Evolutionary conservation across 495 filamentous ascomycete species (phyloP).

Genomic region (Lentithecium fluviatile): DNA sequence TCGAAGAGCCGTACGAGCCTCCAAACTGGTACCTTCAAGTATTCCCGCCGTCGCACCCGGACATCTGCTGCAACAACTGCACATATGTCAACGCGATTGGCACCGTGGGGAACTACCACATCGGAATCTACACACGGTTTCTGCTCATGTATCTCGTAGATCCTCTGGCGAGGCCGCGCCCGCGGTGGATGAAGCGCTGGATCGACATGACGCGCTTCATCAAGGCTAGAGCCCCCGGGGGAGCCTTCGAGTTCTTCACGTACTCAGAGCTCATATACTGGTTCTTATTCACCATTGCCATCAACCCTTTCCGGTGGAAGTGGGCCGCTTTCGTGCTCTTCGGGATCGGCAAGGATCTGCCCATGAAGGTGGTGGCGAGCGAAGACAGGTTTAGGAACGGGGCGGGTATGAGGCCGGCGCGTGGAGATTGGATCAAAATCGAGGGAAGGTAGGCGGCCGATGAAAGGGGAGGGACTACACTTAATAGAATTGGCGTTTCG

Average conservation of each 20-base stretch:
- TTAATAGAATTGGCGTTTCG: too few relatives aligned
- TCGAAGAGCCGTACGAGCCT: conserved; percentile 67
- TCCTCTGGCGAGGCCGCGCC: conserved; percentile 67
- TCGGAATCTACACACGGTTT: conserved; percentile 83
- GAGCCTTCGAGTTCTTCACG: conserved; percentile 84
- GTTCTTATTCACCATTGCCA: conserved; percentile 72
- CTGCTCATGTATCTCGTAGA: conserved; percentile 83
- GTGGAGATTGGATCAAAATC: too few relatives aligned
- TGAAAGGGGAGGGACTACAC: too few relatives aligned
- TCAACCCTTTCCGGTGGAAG: conserved; percentile 87
- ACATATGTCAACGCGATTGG: conserved; percentile 83
- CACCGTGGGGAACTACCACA: conserved; percentile 80
- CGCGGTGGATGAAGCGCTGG: conserved; percentile 78
- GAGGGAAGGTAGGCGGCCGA: too few relatives aligned
- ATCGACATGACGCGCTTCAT: conserved; percentile 78
- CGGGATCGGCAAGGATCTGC: conserved; percentile 66
- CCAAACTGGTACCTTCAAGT: conserved; percentile 88
- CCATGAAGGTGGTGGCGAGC: conserved; percentile 60
- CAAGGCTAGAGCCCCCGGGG: conserved; percentile 61
- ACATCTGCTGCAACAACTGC: conserved; percentile 76
- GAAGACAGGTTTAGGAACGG: conserved; percentile 59
- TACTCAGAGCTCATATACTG: conserved; percentile 82
- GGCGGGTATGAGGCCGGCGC: conserved; percentile 5
- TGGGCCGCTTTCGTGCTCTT: conserved; percentile 77
- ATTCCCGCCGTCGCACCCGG: conserved; percentile 66